These are phyloP conservation scores for Mucor velutinosus DNA, from an alignment of 371 early-diverging fungal species.

Conservation along the genomic window DNA sequence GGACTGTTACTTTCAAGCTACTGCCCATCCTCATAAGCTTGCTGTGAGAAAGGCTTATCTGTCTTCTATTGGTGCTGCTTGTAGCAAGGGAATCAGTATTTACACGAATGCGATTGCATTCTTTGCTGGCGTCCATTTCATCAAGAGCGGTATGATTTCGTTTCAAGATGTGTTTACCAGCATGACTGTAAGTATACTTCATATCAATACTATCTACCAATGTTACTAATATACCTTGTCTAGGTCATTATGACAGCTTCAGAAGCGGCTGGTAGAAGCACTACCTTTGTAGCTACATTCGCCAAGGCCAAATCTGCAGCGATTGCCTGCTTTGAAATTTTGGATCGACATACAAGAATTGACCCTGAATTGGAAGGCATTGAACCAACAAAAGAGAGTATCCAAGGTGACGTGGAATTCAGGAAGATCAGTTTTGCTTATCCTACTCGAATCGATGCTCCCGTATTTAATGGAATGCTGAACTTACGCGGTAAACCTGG, in stretches of 20 bases:
- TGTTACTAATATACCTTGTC: neutral
- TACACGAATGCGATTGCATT: conserved; percentile 66
- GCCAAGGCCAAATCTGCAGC: conserved; percentile 83
- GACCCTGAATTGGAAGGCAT: conserved; percentile 66
- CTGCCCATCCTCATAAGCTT: conserved; percentile 63
- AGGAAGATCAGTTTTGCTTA: conserved; percentile 74
- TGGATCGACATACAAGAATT: conserved; percentile 74
- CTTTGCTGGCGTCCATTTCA: conserved; percentile 57
- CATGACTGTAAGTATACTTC: conserved; percentile 27
- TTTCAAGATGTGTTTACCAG: conserved; percentile 57
- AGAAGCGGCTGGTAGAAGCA: conserved; percentile 60
- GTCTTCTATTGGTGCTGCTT: conserved; percentile 68
- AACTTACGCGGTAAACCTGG: conserved; percentile 70
- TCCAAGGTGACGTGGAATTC: conserved; percentile 59
- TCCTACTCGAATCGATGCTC: conserved; percentile 77
- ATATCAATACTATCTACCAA: neutral
- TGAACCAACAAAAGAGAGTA: conserved; percentile 29
- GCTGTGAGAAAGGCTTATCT: conserved; percentile 58
- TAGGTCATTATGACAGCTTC: conserved; percentile 66
- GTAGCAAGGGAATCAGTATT: conserved; percentile 64
- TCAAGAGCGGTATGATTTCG: conserved; percentile 35
- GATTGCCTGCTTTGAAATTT: conserved; percentile 66
- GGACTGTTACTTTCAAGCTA: conserved; percentile 53
- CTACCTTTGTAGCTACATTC: conserved; percentile 58
- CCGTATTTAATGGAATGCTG: conserved; percentile 73